Base-by-base conservation (phyloP, 495 filamentous ascomycete genomes). In the Annulohypoxylon nitens region DNA sequence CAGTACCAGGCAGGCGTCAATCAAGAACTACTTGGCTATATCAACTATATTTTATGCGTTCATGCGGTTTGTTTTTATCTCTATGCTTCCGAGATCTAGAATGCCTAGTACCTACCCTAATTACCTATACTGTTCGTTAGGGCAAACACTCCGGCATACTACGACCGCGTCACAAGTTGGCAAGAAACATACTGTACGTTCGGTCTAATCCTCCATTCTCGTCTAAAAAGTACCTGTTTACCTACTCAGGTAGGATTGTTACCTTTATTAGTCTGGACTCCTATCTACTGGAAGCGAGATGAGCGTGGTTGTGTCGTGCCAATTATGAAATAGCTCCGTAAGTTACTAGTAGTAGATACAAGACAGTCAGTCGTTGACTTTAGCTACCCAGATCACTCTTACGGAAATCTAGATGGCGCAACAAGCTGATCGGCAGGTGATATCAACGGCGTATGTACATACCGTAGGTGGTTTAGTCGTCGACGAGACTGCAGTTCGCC, bases 391-490 rank as follows among this genome's bases (percentile, higher is more conserved):
- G 37, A 26, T 37, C 53, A 7, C 59, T 50, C 57, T 60, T 62
- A 55, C 23, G 66, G 39, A 55, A 26, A 43, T 57, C 45, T 23
- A 60, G 59, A 61, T 64, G 57, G 33, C 47, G 64, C 50, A 66
- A 66, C 26, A 47, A 61, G 18, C 47, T 57, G 66, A 66, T 70
- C 66, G 61, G 61, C 66, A 57, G 48, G 66, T 70, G 65, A 74
- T 66, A 74, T 70, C 71, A 74, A 66, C 61, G 54, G 65, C 47
- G 61, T 50, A 47, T 47, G 43, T 47, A 47, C 43, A 47, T 47
- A 47, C 43, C 43, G 5, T 18, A 47, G 43, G 12, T 12, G 69
- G 33, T 45, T 55, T 54, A 63, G 62, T 60, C 18, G 41, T 70
- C 41, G 50, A 67, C 30, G 57, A 53, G 36, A 47, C 67, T 67